phyloP scores from a whole-genome alignment of 2,329 filamentous ascomycete genomes.

The Cytospora leucostoma region DNA sequence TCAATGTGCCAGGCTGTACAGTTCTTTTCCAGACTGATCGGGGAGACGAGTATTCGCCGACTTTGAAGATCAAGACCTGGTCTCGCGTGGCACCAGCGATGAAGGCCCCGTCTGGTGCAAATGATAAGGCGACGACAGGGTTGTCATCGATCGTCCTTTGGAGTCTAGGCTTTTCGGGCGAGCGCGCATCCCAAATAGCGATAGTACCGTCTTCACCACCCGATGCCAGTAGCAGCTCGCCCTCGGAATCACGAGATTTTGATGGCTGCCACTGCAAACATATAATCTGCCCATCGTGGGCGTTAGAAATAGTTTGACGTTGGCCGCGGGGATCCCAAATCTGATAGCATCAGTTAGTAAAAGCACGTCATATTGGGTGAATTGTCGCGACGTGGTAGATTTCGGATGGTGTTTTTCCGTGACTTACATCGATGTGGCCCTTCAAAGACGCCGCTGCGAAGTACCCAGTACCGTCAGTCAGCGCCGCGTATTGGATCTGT shows the following conservation, averaged over 20 bases:
- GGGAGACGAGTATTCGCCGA: constrained; percentile 59
- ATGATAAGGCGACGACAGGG: constrained; percentile 59
- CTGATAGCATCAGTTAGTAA: constrained; percentile 35
- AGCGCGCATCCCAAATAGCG: constrained; percentile 62
- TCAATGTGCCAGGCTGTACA: constrained; percentile 53
- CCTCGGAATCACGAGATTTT: constrained; percentile 41
- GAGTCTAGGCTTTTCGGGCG: constrained; percentile 57
- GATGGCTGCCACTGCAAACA: constrained; percentile 63
- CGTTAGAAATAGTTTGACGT: constrained; percentile 51
- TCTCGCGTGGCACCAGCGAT: constrained; percentile 62
- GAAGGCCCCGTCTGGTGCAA: constrained; percentile 64
- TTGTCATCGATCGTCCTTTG: constrained; percentile 61
- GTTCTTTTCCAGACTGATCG: constrained; percentile 61
- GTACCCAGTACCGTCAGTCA: constrained; percentile 47
- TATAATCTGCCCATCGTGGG: constrained; percentile 60
- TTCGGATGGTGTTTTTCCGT: too few species aligned
- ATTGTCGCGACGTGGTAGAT: neutral
- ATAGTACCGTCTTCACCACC: constrained; percentile 65
- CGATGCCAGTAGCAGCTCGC: constrained; percentile 61
- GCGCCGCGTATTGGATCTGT: constrained; percentile 51
- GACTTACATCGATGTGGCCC: constrained; percentile 62
- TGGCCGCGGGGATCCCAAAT: constrained; percentile 59
- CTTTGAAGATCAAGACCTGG: constrained; percentile 65
- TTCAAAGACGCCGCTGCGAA: constrained; percentile 61
- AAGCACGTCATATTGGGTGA: neutral